These are phyloP conservation scores for Diaporthe batatas DNA, from an alignment of 2,329 filamentous ascomycete genomes.

Conservation along the genomic window DNA sequence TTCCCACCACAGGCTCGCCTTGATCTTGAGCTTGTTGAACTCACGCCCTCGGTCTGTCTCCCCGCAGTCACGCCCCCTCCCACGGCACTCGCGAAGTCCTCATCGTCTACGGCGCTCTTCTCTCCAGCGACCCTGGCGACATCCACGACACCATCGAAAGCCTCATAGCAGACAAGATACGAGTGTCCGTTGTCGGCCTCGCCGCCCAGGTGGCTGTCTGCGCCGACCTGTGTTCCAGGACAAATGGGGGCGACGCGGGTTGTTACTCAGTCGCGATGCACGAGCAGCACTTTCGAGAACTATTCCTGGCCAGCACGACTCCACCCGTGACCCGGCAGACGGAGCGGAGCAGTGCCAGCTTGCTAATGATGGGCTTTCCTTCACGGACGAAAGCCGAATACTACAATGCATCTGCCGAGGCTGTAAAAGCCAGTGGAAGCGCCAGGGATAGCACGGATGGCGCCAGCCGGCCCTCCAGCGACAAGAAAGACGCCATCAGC, in stretches of 20 bases:
- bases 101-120: constrained; percentile 89
- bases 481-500: constrained; percentile 70
- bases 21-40: constrained; percentile 38
- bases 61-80: constrained; percentile 81
- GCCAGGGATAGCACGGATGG: neutral
- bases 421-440: constrained; percentile 4
- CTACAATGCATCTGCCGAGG: neutral
- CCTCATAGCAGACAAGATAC: constrained; percentile 85
- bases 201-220: constrained; percentile 94
- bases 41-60: constrained; percentile 34
- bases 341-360: constrained; percentile 69
- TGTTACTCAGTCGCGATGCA: constrained; percentile 89
- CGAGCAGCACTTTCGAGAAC: constrained; percentile 87
- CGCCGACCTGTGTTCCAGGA: constrained; percentile 86
- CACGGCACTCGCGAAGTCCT: constrained; percentile 95
- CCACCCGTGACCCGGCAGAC: constrained; percentile 83
- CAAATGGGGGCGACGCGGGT: constrained; percentile 82
- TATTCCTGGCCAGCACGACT: constrained; percentile 90
- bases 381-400: constrained; percentile 75
- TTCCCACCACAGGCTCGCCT: neutral
- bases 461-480: neutral
- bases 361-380: constrained; percentile 99
- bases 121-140: constrained; percentile 93
- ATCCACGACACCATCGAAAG: constrained; percentile 89
- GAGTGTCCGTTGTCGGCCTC: constrained; percentile 89